Evolutionary conservation across 192 early-diverging fungal genomes (phyloP).

Genomic region (Gigaspora rosea): DNA sequence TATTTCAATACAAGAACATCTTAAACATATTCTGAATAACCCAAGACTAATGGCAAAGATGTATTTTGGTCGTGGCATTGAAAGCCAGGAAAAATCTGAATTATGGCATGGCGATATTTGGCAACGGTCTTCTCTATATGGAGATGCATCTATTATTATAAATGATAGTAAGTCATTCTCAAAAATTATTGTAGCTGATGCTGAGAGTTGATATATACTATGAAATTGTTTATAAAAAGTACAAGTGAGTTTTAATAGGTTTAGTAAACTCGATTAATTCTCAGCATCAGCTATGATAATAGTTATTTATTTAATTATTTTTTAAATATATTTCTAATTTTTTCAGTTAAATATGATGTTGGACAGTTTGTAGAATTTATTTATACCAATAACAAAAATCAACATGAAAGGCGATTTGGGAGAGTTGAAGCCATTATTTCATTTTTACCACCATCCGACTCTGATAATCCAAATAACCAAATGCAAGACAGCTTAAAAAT

Average conservation of each 20-base stretch:
- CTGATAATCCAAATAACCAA: no score
- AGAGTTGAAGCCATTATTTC: no score
- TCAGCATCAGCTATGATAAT: no score
- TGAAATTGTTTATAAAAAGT: no score
- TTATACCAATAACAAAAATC: not conserved
- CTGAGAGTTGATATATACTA: no score
- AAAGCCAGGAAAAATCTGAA: slow-evolving; percentile 2
- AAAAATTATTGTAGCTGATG: not conserved
- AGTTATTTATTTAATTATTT: not conserved
- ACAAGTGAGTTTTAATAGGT: no score
- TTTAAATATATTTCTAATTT: not conserved
- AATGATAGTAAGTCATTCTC: not conserved
- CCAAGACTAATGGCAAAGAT: not conserved
- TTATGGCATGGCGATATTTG: slow-evolving; percentile 18
- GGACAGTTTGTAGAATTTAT: not conserved
- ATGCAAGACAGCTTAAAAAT: not conserved
- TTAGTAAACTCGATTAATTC: no score
- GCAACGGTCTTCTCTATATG: slow-evolving; percentile 7
- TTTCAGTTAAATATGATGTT: not conserved
- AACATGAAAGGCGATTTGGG: not conserved
- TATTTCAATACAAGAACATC: not conserved
- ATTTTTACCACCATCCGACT: no score
- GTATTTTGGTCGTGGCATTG: slow-evolving; percentile 1
- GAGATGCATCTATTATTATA: not conserved
- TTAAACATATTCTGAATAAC: not conserved